Base-by-base conservation (phyloP, 768 basidiomycete species). In the Termitomyces bulborhizus region DNA sequence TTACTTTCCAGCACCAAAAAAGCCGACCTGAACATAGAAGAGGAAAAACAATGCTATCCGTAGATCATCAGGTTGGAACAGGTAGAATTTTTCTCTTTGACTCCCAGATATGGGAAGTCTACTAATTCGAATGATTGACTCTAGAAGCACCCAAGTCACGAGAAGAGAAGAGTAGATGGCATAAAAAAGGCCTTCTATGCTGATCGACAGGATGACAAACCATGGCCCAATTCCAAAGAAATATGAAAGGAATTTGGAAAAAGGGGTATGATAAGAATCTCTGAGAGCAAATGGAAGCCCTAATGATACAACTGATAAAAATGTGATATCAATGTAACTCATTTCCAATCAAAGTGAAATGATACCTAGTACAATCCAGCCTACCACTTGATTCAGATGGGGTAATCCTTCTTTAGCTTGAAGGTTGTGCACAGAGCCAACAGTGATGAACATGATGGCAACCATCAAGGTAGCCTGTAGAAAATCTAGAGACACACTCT, bases 1-100 rank as follows among this genome's bases (percentile, higher is more conserved):
- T 62, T 69, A 88, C 86, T 88, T 90, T 73, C 88, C 88, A 39
- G 82, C 89, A 8, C 90, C 90, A 64, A 91, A 92, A 68, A 92
- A 93, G 2, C 84, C 91, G 39, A 90, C 80, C 62, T 94, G 91
- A 6, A 92, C 85, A 60, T 93, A 91, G 67, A 90, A 90, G 55
- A 94, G 68, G 69, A 93, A 93, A 66, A 90, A 89, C 24, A 93
- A 59, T 1, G 86, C 89, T 51, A 88, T 83, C 46, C 91, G 72
- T 12, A 91, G 66, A 56, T 91, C 86, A 40, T 86, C 85, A 37
- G 69, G 67, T 58, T 71, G 75, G 64, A 84, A 80, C n/a, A 66
- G 62, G 61, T 81, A 80, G 21, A 61, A 60, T 48, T 62, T 63
- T 51, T 60, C 27, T 49, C 59, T 36, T 43, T 46, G 16, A 36